These are phyloP conservation scores for Periconia sp. DNA, from an alignment of 2,329 filamentous ascomycete species.

Conservation along the genomic window DNA sequence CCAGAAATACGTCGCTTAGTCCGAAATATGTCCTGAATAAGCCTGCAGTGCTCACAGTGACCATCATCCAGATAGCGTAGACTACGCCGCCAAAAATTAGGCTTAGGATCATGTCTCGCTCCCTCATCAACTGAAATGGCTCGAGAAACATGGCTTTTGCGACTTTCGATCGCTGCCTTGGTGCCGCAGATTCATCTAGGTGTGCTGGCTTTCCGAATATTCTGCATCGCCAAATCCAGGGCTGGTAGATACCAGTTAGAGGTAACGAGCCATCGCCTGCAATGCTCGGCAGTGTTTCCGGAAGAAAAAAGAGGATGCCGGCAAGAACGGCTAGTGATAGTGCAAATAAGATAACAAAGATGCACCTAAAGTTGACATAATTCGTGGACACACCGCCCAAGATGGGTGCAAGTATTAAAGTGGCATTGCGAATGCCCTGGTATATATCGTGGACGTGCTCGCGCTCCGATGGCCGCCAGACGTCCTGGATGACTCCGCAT, in stretches of 20 bases:
- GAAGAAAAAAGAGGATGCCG: conserved; percentile 43
- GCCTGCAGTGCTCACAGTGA: conserved; percentile 52
- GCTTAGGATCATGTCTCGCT: conserved; percentile 55
- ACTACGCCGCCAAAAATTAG: conserved; percentile 53
- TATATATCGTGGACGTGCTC: conserved; percentile 48
- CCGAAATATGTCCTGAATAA: conserved; percentile 48
- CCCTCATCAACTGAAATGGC: conserved; percentile 50
- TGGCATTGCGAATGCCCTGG: conserved; percentile 47
- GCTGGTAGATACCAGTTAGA: conserved; percentile 48
- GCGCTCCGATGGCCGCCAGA: conserved; percentile 44
- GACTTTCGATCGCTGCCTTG: conserved; percentile 24
- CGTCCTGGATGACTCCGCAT: conserved; percentile 51
- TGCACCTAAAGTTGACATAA: conserved; percentile 40
- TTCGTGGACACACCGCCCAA: conserved; percentile 32
- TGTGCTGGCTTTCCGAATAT: conserved; percentile 10
- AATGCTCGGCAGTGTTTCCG: conserved; percentile 45
- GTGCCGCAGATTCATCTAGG: neutral
- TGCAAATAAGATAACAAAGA: conserved; percentile 62
- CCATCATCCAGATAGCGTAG: conserved; percentile 58
- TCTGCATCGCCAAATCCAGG: conserved; percentile 43
- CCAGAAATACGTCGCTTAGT: conserved; percentile 48
- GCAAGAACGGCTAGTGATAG: conserved; percentile 47
- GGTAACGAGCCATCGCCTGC: conserved; percentile 36
- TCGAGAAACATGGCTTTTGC: conserved; percentile 42
- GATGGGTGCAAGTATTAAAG: conserved; percentile 31